phyloP scores from a whole-genome alignment of 2,329 filamentous ascomycete species.

The Trichoderma polysporum region DNA sequence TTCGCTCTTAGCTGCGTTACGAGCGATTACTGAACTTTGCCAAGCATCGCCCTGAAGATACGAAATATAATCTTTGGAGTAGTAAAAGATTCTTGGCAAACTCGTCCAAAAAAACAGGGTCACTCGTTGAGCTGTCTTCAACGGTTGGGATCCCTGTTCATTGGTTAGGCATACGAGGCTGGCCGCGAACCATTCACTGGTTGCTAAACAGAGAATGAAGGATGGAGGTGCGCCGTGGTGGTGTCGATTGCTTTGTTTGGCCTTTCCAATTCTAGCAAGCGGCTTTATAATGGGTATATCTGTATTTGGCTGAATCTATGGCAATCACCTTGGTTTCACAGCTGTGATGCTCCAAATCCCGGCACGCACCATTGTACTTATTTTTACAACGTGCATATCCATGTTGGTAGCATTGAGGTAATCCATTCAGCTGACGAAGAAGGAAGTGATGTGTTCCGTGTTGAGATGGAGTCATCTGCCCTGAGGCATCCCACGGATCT shows the following conservation, averaged over 20 bases:
- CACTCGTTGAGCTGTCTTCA: not conserved
- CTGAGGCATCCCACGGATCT: not conserved
- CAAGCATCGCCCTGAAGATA: not conserved
- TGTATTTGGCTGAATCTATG: not conserved
- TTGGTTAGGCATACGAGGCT: no score
- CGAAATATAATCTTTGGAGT: not conserved
- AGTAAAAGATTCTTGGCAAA: not conserved
- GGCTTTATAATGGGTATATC: not conserved
- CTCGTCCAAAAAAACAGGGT: rapidly evolving
- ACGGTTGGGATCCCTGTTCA: not conserved
- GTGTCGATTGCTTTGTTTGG: not conserved
- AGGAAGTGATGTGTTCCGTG: not conserved
- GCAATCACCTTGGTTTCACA: not conserved
- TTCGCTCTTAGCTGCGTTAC: not conserved
- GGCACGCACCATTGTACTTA: not conserved
- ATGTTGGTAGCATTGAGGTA: not conserved
- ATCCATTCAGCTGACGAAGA: not conserved
- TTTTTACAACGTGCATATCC: not conserved
- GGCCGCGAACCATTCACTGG: not conserved
- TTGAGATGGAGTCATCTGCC: not conserved
- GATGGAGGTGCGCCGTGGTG: not conserved
- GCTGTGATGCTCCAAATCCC: not conserved
- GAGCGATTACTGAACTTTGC: not conserved
- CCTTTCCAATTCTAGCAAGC: not conserved
- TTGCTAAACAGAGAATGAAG: not conserved